Base-by-base conservation (phyloP, 2,329 filamentous ascomycete genomes). In the Xylaria multiplex region DNA sequence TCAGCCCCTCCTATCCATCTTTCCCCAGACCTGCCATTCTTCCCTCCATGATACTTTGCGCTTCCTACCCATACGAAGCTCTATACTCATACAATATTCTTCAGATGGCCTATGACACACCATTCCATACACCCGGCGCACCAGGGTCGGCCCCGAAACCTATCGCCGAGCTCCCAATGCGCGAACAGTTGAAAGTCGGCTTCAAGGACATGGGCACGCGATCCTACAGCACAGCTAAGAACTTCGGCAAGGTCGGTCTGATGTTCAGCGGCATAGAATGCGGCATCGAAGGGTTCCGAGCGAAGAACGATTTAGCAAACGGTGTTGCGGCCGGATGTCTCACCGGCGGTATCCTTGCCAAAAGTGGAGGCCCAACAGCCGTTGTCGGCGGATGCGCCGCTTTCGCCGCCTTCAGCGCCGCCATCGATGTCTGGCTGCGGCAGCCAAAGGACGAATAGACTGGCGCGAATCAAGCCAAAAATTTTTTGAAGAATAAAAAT, bases 41-140 rank as follows among this genome's bases (percentile, higher is more conserved):
- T 22, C 30, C 3, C 42, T 6, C 42, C 60, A 56, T 55, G 58
- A 66, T 49, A 46, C 30, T 60, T 46, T 40, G 32, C 27, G n/a
- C 35, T 49, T 8, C 32, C 14, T 14, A 13, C 37, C 5, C 14
- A 13, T 19, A 19, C 19, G 37, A 40, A 14, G 11, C 37, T 40
- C 27, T n/a, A 14, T 40, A 4, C 43, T 49, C 53, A 49, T 24
- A 59, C 24, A 16, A 19, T 19, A 22, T 24, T 22, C 3, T 19
- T 52, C 59, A 97, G 93, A 99, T 99, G 96, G 91, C 93, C 80
- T 99, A 99, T 86, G 96, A 99, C 78, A 97, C 94, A 0, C 92
- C 95, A 65, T 90, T 93, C 80, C 91, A 87, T 78, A 71, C 73
- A 43, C 65, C 77, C 49, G 73, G 77, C 46, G 72, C 72, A 71